These are phyloP conservation scores for Salix viminalis DNA, from an alignment of 345 rosid species.

Conservation along the genomic window DNA sequence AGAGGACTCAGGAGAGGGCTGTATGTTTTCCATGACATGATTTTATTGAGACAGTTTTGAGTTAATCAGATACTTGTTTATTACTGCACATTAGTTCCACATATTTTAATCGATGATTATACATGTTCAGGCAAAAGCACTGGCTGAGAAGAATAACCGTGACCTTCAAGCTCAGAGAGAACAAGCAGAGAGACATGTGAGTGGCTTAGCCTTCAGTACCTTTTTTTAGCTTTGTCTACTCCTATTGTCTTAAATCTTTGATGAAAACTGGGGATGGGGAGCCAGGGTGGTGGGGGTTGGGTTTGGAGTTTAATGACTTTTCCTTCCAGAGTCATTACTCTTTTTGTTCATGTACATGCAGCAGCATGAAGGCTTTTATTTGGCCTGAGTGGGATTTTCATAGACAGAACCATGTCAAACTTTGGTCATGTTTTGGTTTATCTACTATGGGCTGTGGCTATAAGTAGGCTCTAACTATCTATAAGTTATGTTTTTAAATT, in stretches of 20 bases:
- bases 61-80: not conserved
- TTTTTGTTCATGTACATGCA: not conserved
- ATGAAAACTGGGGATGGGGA: not conserved
- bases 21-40: slow-evolving; percentile 38
- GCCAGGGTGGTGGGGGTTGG: not conserved
- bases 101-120: slow-evolving; percentile 14
- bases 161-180: slow-evolving; percentile 90
- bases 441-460: not conserved
- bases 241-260: not conserved
- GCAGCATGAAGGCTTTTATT: not conserved
- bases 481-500: not conserved
- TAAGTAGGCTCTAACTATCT: not conserved
- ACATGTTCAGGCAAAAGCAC: slow-evolving; percentile 72
- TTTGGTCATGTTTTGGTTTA: not conserved
- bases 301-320: not conserved
- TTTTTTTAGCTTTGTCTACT: not conserved
- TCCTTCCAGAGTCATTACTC: not conserved
- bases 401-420: not conserved
- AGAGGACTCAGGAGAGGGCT: slow-evolving; percentile 97
- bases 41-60: slow-evolving; percentile 3
- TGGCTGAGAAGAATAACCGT: slow-evolving; percentile 93
- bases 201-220: slow-evolving; percentile 23
- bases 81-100: not conserved
- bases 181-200: slow-evolving; percentile 95
- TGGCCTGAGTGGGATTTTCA: not conserved